phyloP scores from a whole-genome alignment of 139 green algal genomes.

The Chlorella ohadii region DNA sequence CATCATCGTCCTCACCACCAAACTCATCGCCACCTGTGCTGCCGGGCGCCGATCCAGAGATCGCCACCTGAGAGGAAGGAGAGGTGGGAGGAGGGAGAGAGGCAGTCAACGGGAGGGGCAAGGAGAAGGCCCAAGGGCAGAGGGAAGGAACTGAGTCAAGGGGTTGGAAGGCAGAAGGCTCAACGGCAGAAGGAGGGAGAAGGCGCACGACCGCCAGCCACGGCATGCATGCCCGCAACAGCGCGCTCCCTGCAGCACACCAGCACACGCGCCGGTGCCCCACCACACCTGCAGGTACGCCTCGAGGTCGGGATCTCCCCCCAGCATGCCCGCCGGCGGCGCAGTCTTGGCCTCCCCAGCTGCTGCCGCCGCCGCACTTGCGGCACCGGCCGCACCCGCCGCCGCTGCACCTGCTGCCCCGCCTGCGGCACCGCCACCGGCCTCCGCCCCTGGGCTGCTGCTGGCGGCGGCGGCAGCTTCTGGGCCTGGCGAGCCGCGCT shows the following conservation, averaged over 20 bases:
- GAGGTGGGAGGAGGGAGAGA: too few species aligned
- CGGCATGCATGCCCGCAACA: too few species aligned
- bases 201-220: too few species aligned
- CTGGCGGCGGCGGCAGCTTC: neutral
- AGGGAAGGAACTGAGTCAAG: too few species aligned
- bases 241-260: neutral
- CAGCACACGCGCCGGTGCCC: too few species aligned
- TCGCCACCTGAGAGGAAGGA: conserved; percentile 1
- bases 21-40: conserved; percentile 18
- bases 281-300: conserved; percentile 67
- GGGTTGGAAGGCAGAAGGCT: too few species aligned
- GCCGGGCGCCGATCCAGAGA: neutral
- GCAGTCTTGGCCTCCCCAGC: too few species aligned
- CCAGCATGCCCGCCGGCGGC: conserved; percentile 32
- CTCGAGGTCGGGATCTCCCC: conserved; percentile 65
- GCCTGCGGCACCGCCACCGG: neutral
- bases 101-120: too few species aligned
- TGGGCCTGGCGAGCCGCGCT: neutral
- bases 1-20: conserved; percentile 24
- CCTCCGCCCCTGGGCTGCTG: neutral
- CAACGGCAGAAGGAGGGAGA: too few species aligned
- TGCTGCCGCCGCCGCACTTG: too few species aligned
- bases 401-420: conserved; percentile 4
- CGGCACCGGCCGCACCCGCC: neutral
- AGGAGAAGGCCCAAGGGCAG: too few species aligned